These are phyloP conservation scores for Zasmidium angulare DNA, from an alignment of 2,329 filamentous ascomycete species.

Conservation along the genomic window DNA sequence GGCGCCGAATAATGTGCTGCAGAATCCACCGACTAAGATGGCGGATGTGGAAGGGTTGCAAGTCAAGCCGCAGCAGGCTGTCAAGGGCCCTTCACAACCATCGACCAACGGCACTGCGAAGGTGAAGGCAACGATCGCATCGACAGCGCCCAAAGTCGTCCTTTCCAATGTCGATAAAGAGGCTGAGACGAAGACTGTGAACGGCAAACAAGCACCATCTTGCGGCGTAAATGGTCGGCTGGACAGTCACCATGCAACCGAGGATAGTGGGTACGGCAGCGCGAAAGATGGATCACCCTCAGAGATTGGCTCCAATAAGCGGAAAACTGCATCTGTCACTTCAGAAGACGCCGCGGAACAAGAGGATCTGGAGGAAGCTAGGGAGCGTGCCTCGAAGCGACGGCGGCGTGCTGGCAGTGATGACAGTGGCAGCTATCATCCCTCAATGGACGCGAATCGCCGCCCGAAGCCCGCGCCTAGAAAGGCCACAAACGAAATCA, in stretches of 20 bases:
- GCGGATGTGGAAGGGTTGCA: not conserved
- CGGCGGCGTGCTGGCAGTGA: slow-evolving; percentile 2
- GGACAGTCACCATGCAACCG: not conserved
- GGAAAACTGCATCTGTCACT: not conserved
- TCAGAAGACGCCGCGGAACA: slow-evolving; percentile 6
- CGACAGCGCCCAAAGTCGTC: not conserved
- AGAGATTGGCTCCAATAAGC: slow-evolving; percentile 3
- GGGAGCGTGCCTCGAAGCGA: slow-evolving; percentile 12
- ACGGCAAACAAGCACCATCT: not conserved
- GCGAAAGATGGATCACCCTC: not conserved
- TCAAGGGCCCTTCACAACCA: not conserved
- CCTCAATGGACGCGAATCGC: not conserved
- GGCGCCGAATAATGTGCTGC: not conserved
- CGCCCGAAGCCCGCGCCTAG: not conserved
- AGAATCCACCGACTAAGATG: not conserved
- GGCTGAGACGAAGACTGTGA: not conserved
- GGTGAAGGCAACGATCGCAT: not conserved
- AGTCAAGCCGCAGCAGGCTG: not conserved
- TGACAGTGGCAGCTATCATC: slow-evolving; percentile 7
- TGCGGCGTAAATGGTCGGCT: not conserved
- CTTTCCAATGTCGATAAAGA: not conserved
- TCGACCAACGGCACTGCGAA: not conserved
- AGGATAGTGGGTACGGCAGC: not conserved
- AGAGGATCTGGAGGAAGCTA: slow-evolving; percentile 5
- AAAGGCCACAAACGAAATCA: not conserved